Evolutionary conservation across 805 yeast species (phyloP).

Genomic region (Candida rishiriensis): DNA sequence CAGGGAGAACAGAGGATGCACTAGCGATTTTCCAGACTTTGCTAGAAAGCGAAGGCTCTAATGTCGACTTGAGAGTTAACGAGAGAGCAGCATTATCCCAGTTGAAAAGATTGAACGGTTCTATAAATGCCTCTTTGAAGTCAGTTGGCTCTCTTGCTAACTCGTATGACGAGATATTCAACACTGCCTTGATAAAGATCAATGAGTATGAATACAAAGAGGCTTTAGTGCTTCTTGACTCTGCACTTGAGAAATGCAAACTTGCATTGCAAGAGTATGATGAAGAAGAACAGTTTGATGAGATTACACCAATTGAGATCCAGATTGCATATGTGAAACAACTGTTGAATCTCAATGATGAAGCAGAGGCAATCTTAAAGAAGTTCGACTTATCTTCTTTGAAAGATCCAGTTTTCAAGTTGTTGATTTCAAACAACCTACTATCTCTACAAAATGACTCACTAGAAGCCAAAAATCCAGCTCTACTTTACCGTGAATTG

Average conservation of each 20-base stretch:
- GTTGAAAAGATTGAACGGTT: constrained; percentile 14
- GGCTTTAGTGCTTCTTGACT: constrained; percentile 41
- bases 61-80: constrained; percentile 51
- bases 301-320: constrained; percentile 55
- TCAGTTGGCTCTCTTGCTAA: constrained; percentile 1
- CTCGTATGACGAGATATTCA: constrained; percentile 58
- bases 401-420: constrained; percentile 36
- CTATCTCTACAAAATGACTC: constrained; percentile 26
- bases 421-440: constrained; percentile 43
- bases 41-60: constrained; percentile 34
- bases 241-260: constrained; percentile 41
- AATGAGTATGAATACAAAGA: constrained; percentile 34
- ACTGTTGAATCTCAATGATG: constrained; percentile 29
- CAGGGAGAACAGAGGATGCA: constrained; percentile 44
- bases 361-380: constrained; percentile 35
- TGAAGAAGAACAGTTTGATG: constrained; percentile 43
- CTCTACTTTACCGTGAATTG: constrained; percentile 28
- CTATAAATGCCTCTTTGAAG: background rate
- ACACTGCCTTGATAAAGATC: constrained; percentile 49
- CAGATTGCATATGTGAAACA: constrained; percentile 56
- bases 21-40: constrained; percentile 41
- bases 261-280: constrained; percentile 35
- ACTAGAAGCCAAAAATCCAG: constrained; percentile 11
- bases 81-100: constrained; percentile 67
- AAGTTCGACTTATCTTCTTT: constrained; percentile 27